These are phyloP conservation scores for Sordariomycetes sp. DNA, from an alignment of 2,329 filamentous ascomycete species.

Conservation along the genomic window DNA sequence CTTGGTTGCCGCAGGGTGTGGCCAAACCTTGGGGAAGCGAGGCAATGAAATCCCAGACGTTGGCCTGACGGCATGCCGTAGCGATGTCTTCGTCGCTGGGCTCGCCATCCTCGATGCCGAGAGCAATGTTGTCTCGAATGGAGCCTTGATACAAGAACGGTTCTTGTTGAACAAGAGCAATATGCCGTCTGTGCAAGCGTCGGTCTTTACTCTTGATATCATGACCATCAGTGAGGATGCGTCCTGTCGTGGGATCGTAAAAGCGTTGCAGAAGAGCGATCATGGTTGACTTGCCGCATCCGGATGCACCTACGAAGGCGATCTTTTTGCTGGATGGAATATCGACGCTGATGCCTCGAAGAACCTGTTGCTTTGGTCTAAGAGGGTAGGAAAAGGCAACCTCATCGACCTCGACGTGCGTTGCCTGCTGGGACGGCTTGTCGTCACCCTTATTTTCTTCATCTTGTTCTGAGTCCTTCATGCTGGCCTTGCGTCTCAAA, in stretches of 20 bases:
- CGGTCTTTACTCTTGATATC: slow-evolving; percentile 18
- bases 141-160: slow-evolving; percentile 36
- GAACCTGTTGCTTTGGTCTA: slow-evolving; percentile 21
- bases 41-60: slow-evolving; percentile 45
- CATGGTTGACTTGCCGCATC: slow-evolving; percentile 52
- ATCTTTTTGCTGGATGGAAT: slow-evolving; percentile 38
- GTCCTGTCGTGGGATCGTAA: slow-evolving; percentile 24
- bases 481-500: slow-evolving; percentile 17
- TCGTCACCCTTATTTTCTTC: slow-evolving; percentile 5
- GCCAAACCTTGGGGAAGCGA: slow-evolving; percentile 50
- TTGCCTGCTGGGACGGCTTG: slow-evolving; percentile 11
- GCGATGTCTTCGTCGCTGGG: slow-evolving; percentile 28
- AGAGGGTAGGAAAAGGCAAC: slow-evolving; percentile 50
- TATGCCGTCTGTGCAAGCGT: slow-evolving; percentile 18
- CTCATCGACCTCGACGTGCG: slow-evolving; percentile 36
- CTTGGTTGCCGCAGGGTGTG: slow-evolving; percentile 56
- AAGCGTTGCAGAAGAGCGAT: slow-evolving; percentile 41
- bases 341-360: slow-evolving; percentile 27
- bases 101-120: slow-evolving; percentile 27
- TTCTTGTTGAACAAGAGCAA: slow-evolving; percentile 32
- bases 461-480: background rate
- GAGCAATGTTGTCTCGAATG: slow-evolving; percentile 45
- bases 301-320: slow-evolving; percentile 47
- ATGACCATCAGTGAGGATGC: slow-evolving; percentile 15
- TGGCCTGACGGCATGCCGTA: slow-evolving; percentile 42